Evolutionary conservation across 176 grass and related monocot genomes (phyloP), one percentile per base, ranked within the genome.

Genomic region (Oryza glumipatula): DNA sequence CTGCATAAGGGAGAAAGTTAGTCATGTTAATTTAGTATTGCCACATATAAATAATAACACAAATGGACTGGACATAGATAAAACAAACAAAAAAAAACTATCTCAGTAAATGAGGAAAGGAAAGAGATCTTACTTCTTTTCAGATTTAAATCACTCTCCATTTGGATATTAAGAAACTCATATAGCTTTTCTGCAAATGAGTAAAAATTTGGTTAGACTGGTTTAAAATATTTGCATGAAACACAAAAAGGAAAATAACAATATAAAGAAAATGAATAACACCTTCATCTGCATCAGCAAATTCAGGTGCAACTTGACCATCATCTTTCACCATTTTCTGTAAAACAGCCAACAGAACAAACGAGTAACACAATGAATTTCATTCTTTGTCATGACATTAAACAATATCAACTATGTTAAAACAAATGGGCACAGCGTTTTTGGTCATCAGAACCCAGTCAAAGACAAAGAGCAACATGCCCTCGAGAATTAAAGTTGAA

Each of bases 121-220:
- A 15, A 22, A 86, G n/a, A 41, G 17, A 4, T 41, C 76, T 93
- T 82, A 98, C 96, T 94, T 95, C 83, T 94, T 85, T 95, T 86
- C 17, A 95, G 78, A 84, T 98, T 92, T 76, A 98, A 87, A 81
- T 89, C 91, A 80, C 96, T 98, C 78, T 98, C 93, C 36, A 98
- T 77, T 74, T 98, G 87, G 78, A 98, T 90, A 51, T 82, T 92
- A 46, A 98, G 85, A 86, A 95, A 89, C 7, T 94, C 84, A 65
- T 81, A 94, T 28, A 98, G 86, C 63, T 94, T 94, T 70, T 98
- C 96, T 98, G 89, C 80, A 88, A 84, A 94, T 1, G 67, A 26
- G 48, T 32, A 76, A 26, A 26, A 26, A n/a, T 28, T 13, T 1
- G 15, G 52, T 85, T 84, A 81, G 39, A 61, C 70, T 19, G 39